Conservation (phyloP, 768 basidiomycete species). For the Boletales sp. region DNA sequence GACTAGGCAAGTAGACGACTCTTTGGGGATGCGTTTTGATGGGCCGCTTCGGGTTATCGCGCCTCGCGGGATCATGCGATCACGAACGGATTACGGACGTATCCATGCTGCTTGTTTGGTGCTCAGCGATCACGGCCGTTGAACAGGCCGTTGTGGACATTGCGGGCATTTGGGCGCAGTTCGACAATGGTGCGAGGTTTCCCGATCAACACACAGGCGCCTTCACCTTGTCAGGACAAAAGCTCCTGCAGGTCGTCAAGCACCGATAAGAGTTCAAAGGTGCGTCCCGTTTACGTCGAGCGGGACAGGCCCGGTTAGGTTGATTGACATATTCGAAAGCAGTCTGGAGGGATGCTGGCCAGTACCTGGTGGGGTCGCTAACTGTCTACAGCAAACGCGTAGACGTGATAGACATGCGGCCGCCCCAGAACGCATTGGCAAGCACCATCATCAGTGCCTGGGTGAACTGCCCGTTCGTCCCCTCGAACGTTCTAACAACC, state of each 20-base stretch:
- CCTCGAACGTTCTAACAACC: constrained; percentile 24
- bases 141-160: no score
- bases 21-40: neutral
- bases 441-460: neutral
- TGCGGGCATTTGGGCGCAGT: no score
- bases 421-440: constrained; percentile 18
- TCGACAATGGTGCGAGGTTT: neutral
- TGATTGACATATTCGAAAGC: constrained; percentile 9
- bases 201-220: constrained; percentile 2
- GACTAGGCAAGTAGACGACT: constrained; percentile 14
- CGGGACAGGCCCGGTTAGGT: neutral
- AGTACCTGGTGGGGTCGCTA: neutral
- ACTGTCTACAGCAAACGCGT: neutral
- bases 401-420: constrained; percentile 18
- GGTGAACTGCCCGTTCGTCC: constrained; percentile 5
- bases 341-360: constrained; percentile 7
- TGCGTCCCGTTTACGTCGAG: constrained; percentile 22
- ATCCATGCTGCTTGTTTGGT: neutral
- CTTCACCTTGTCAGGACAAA: no score
- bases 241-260: neutral
- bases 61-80: neutral
- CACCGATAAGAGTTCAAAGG: constrained; percentile 1
- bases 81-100: neutral
- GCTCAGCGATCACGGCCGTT: no score
- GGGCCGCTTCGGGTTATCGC: neutral